Evolutionary conservation across 768 basidiomycete species (phyloP), one percentile per base, ranked within the genome.

Genomic region (Daedaleopsis nitida): DNA sequence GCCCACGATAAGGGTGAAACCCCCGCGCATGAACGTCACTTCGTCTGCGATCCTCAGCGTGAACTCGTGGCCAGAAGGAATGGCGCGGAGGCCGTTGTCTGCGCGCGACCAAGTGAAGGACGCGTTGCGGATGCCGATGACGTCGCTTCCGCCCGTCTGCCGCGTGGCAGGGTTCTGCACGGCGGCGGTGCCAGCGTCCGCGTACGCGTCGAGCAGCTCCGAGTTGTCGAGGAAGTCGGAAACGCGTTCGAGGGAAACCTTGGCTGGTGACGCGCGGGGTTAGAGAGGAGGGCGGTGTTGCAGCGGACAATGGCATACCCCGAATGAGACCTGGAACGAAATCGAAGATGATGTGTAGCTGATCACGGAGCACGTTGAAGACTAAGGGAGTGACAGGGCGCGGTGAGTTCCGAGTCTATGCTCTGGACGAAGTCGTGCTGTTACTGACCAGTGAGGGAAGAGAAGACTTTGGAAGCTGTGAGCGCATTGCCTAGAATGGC

Each of bases 181-280:
- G 14, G 48, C 53, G 23, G 58, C 45, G 10, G 63, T 52, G 35
- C 63, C 65, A 13, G 64, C 58, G 17, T 58, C 64, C 13, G 59
- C 34, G 60, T 75, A 84, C 0, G 68, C 60, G 63, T 84, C 83
- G 24, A 86, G 66, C 11, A 85, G 72, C 62, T 85, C 83, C 11
- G 83, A 83, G 74, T 76, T 69, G 34, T 74, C 60, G 32, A 85
- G 59, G 71, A 84, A 85, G 7, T 76, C 74, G 66, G 82, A 75
- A 24, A 86, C 64, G 49, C 90, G 83, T 60, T 85, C 83, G 12
- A 91, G 66, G 1, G 88, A 88, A 5, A 92, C 89, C 71, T 85
- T 86, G 52, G 80, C 85, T 72, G 19, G 0, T 53, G 13, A 32
- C 27, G 27, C 24, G 4, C 11, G 2, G 3, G 49, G 12, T 49